Conservation (phyloP, 164 flowering plant genomes). For the Warburgia ugandensis region DNA sequence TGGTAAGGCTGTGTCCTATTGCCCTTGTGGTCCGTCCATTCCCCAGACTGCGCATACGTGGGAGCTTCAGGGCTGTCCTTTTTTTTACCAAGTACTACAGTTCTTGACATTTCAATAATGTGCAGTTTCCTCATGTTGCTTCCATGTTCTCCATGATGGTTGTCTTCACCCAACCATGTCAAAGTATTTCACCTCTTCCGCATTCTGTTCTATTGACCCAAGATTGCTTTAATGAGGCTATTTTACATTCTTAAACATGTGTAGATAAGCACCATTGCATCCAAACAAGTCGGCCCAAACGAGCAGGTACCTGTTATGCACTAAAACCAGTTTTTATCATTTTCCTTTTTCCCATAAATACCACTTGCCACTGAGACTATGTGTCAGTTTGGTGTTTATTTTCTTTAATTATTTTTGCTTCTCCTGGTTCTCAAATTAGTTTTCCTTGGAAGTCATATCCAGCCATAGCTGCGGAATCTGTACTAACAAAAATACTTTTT, state of each 20-base stretch:
- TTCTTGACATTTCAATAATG: not conserved
- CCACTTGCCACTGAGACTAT: not conserved
- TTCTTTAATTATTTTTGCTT: too few relatives aligned
- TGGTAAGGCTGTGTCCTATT: too few relatives aligned
- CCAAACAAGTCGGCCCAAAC: constrained; percentile 74
- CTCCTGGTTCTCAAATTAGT: too few relatives aligned
- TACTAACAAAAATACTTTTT: too few relatives aligned
- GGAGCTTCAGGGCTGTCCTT: too few relatives aligned
- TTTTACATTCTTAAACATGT: constrained; percentile 4
- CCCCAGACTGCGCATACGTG: too few relatives aligned
- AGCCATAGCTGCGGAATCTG: too few relatives aligned
- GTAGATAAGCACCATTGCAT: constrained; percentile 77
- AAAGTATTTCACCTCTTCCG: constrained; percentile 28
- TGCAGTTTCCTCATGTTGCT: constrained; percentile 53
- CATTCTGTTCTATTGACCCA: constrained; percentile 1
- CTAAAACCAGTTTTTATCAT: not conserved
- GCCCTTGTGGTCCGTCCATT: too few relatives aligned
- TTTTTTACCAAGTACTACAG: not conserved
- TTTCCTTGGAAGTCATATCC: too few relatives aligned
- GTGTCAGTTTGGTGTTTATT: too few relatives aligned
- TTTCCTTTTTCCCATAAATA: not conserved
- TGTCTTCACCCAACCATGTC: constrained; percentile 52
- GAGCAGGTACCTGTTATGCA: constrained; percentile 56
- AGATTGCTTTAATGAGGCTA: constrained; percentile 1
- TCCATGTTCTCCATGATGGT: constrained; percentile 31